Percentiles rank a stretch among this genome's conserved stretches.
phyloP scores from a whole-genome alignment of 2,329 filamentous ascomycete species.

The Ceratocystiopsis sp. region DNA sequence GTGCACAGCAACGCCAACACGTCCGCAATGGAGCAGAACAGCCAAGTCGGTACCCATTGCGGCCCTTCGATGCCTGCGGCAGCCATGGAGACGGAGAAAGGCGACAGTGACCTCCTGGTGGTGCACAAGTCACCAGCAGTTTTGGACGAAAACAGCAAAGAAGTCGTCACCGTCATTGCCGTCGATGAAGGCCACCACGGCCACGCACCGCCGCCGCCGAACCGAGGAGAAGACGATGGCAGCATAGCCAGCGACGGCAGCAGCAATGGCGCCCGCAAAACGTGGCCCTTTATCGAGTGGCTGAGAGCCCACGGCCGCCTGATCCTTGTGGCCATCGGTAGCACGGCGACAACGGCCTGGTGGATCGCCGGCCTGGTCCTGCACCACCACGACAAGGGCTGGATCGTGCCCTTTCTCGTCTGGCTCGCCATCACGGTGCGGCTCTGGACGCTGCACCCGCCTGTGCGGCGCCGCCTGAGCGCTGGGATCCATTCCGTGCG shows the following conservation, averaged over 20 bases:
- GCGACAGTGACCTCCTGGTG: too few species aligned
- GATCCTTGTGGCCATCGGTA: not conserved
- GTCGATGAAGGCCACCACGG: not conserved
- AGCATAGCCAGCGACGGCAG: not conserved
- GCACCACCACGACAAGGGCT: constrained; percentile 57
- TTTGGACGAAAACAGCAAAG: not conserved
- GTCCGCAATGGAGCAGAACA: too few species aligned
- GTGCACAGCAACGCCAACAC: too few species aligned
- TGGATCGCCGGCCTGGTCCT: constrained; percentile 25
- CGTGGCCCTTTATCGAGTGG: not conserved
- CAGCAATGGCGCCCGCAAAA: not conserved
- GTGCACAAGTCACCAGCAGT: too few species aligned
- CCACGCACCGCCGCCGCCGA: not conserved
- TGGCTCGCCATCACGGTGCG: constrained; percentile 61
- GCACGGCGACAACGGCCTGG: constrained; percentile 15
- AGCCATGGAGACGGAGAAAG: too few species aligned
- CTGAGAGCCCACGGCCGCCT: not conserved
- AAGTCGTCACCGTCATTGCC: not conserved
- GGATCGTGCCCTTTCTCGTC: constrained; percentile 70
- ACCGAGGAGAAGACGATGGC: not conserved
- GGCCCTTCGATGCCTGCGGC: too few species aligned
- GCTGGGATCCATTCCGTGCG: not conserved
- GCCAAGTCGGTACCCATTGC: too few species aligned
- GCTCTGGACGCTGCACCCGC: constrained; percentile 42
- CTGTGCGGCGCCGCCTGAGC: not conserved